Evolutionary conservation across 768 basidiomycete genomes (phyloP).

Genomic region (Lactifluus volemus): DNA sequence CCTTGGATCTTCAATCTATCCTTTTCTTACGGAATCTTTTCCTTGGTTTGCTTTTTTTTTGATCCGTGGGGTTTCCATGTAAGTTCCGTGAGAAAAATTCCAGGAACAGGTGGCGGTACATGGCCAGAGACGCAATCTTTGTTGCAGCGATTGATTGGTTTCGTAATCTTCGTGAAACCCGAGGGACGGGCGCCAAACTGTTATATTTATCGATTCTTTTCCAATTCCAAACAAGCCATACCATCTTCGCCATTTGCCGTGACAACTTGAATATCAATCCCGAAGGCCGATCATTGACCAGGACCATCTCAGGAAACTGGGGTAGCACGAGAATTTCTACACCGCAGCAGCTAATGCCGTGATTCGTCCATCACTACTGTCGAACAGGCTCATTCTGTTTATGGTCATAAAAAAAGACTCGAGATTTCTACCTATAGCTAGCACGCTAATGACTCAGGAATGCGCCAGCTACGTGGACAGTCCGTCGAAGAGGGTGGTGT

Average conservation of each 20-base stretch:
- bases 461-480: neutral
- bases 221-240: neutral
- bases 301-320: no score
- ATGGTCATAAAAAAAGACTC: neutral
- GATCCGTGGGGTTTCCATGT: neutral
- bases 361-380: neutral
- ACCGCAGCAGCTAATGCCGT: neutral
- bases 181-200: neutral
- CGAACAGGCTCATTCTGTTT: neutral
- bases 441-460: neutral
- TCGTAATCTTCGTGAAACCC: neutral
- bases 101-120: no score
- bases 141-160: no score
- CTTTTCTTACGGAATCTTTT: neutral
- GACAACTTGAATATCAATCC: neutral
- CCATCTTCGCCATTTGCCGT: neutral
- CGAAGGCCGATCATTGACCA: no score
- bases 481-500: neutral
- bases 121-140: no score
- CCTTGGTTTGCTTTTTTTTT: neutral
- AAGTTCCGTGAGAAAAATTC: neutral
- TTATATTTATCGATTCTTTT: no score
- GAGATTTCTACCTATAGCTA: neutral
- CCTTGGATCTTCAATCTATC: neutral
- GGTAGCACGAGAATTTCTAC: neutral